These are phyloP conservation scores for Copromyces sp. DNA, from an alignment of 495 filamentous ascomycete genomes.

Conservation along the genomic window DNA sequence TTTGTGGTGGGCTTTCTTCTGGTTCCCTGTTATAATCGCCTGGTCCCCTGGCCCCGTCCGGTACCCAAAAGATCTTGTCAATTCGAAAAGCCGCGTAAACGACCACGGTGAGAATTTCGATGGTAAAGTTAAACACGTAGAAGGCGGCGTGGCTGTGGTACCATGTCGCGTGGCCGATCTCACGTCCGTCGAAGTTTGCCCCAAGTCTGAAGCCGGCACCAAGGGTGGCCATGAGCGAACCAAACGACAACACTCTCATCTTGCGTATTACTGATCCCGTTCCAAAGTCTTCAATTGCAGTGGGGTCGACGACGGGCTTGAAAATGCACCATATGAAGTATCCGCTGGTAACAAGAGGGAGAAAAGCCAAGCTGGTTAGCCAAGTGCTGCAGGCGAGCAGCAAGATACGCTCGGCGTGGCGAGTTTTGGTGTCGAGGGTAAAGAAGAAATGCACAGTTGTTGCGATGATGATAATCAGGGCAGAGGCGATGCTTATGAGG, in stretches of 20 bases:
- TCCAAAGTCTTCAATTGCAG: conserved; percentile 57
- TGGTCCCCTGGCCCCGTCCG: conserved; percentile 30
- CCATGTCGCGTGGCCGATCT: conserved; percentile 47
- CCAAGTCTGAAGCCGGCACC: conserved; percentile 60
- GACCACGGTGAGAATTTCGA: conserved; percentile 60
- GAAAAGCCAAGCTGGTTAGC: conserved; percentile 57
- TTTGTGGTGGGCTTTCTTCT: too few species aligned
- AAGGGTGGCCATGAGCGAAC: conserved; percentile 47
- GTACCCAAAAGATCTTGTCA: conserved; percentile 64
- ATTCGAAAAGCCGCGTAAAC: conserved; percentile 53
- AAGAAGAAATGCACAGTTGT: conserved; percentile 53
- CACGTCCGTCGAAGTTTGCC: conserved; percentile 44
- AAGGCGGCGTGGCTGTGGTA: conserved; percentile 63
- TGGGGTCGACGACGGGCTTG: conserved; percentile 20
- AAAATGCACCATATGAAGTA: conserved; percentile 31
- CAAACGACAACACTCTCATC: conserved; percentile 45
- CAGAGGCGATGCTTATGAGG: conserved; percentile 47
- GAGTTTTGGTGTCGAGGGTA: conserved; percentile 43
- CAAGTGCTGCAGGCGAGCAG: conserved; percentile 58
- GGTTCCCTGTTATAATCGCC: conserved; percentile 21
- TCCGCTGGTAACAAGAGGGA: conserved; percentile 34
- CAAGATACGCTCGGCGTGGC: conserved; percentile 47
- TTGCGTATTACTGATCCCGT: conserved; percentile 53
- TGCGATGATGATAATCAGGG: conserved; percentile 61
- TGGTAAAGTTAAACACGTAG: conserved; percentile 65